A percentile compares a stretch with the other conserved stretches of the same genome.
Conservation (phyloP, 352 stramenopile species). For the Albugo laibachii region DNA sequence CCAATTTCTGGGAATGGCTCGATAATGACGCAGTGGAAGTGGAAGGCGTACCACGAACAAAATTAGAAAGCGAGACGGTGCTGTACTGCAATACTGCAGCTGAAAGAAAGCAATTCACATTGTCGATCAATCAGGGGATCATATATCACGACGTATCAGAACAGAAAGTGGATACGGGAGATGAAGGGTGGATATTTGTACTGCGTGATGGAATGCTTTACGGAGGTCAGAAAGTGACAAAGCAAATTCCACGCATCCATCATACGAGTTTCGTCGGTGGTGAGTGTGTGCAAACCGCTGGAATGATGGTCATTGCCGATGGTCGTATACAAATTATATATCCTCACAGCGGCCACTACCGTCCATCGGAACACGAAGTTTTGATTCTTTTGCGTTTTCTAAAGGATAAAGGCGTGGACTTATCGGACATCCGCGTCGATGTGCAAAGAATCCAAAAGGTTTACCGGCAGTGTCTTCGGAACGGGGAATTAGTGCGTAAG, state of each 20-base stretch:
- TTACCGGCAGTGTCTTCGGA: slow-evolving; percentile 53
- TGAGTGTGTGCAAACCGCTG: slow-evolving; percentile 90
- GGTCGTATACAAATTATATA: slow-evolving; percentile 88
- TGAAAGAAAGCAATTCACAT: slow-evolving; percentile 79
- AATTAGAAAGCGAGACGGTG: slow-evolving; percentile 90
- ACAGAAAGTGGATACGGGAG: slow-evolving; percentile 78
- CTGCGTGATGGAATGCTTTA: slow-evolving; percentile 88
- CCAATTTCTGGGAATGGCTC: slow-evolving; percentile 80
- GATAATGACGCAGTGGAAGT: slow-evolving; percentile 74
- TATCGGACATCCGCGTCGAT: slow-evolving; percentile 83
- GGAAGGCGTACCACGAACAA: slow-evolving; percentile 72
- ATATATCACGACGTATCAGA: slow-evolving; percentile 40
- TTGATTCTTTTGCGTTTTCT: slow-evolving; percentile 87
- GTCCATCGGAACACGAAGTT: slow-evolving; percentile 88
- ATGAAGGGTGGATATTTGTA: slow-evolving; percentile 95
- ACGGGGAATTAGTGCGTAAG: slow-evolving; percentile 52
- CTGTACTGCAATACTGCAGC: slow-evolving; percentile 84
- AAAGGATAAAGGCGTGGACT: slow-evolving; percentile 76
- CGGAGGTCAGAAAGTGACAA: slow-evolving; percentile 87
- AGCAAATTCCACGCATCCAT: slow-evolving; percentile 87
- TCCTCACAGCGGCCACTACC: slow-evolving; percentile 95
- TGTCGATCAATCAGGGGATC: slow-evolving; percentile 43
- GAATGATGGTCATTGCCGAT: slow-evolving; percentile 88
- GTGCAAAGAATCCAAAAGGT: slow-evolving; percentile 93
- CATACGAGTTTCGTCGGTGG: slow-evolving; percentile 95